Base-by-base conservation (phyloP, 139 green algal species). In the Chlorella vulgaris region DNA sequence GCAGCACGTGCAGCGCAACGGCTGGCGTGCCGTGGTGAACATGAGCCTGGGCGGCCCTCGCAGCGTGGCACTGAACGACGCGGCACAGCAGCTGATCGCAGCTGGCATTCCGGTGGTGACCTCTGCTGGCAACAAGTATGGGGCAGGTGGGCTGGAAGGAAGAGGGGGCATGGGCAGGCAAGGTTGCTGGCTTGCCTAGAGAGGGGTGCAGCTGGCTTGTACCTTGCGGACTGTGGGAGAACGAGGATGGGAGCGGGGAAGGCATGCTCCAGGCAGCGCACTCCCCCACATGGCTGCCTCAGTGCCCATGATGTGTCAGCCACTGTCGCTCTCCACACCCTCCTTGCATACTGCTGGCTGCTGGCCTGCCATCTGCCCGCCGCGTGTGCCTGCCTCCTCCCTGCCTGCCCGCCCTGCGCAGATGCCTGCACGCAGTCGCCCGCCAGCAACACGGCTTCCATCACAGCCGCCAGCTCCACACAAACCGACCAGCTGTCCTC, bases 401-500 rank as follows among this genome's bases (percentile, higher is more conserved):
- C 55, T 31, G 5, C 10, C 42, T 70, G 63, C 60, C 31, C n/a
- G 4, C 8, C 55, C 55, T n/a, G 5, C 22, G 55, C 76, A 1
- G 91, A 95, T 76, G 85, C 88, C 0, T 96, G 92, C 76, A 82
- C 66, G 2, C 84, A 90, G 69, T 87, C 69, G 36, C 92, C 92
- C 5, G 83, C 86, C 6, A 75, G 71, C 19, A 83, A 83, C 42
- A 39, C 82, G 2, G 63, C 63, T 6, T 74, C 85, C 42, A 92
- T 94, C 33, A 78, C 88, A 3, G 88, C 95, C 1, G 90, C 84
- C 33, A 84, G 86, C 35, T 87, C 66, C 19, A 55, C 74, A 31
- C 42, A 67, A 21, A 40, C 78, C 47, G 83, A 90, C 76, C n/a
- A n/a, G 29, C 78, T 92, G 31, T 80, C 87, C 3, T 82, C 73